These are phyloP conservation scores for Ceratobasidium sp. DNA, from an alignment of 1,284 basidiomycete species.

Conservation along the genomic window DNA sequence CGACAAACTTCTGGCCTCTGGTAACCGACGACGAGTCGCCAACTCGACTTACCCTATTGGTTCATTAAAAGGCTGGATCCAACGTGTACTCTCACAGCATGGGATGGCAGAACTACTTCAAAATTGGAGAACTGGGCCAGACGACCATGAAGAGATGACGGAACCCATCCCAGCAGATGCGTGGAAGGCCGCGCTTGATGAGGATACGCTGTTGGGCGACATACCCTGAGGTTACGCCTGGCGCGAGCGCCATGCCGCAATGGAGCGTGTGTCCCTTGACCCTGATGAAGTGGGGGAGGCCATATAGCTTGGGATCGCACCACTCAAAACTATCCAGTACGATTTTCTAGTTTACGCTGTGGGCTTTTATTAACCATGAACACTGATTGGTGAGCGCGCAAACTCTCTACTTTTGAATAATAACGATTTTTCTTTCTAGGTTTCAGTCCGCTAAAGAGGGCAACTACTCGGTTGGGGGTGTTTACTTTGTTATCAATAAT, in stretches of 20 bases:
- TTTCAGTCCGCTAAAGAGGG: slow-evolving; percentile 28
- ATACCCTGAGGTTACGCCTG: slow-evolving; percentile 2
- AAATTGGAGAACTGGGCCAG: background rate
- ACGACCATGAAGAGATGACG: background rate
- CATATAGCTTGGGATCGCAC: too few species aligned
- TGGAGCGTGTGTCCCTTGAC: slow-evolving; percentile 8
- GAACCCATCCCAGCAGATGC: background rate
- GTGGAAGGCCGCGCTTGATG: background rate
- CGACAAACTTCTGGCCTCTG: background rate
- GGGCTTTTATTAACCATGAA: background rate
- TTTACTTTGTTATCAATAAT: slow-evolving; percentile 35
- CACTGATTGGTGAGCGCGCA: background rate
- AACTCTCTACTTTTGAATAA: background rate
- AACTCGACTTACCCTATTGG: background rate
- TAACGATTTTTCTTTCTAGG: background rate
- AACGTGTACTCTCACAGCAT: background rate
- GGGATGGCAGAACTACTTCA: slow-evolving; percentile 8
- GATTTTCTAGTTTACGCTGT: background rate
- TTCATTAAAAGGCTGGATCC: background rate
- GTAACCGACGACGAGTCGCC: background rate
- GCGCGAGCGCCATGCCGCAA: background rate
- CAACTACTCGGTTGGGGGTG: slow-evolving; percentile 7
- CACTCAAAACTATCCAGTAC: too few species aligned
- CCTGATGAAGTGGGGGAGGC: too few species aligned
- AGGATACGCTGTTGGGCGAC: background rate